Base-by-base conservation (phyloP, 352 stramenopile species). In the Halophytophthora batemanensis region DNA sequence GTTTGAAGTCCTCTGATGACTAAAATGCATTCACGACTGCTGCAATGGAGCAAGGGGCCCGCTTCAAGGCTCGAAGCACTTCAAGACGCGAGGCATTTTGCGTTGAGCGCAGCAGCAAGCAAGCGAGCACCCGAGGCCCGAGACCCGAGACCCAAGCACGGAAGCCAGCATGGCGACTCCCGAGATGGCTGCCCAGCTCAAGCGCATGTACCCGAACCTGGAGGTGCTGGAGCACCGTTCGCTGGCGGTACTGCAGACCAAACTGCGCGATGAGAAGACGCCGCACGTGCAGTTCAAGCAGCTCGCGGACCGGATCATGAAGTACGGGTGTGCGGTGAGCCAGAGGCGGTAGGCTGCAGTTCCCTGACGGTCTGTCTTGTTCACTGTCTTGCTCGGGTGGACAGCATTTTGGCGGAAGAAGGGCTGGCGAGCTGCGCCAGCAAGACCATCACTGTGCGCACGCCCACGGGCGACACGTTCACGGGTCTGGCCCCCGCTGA, bases 231-330 rank as follows among this genome's bases (percentile, higher is more conserved):
- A 81, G 56, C 74, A 83, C 63, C 72, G 65, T 45, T 69, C 74
- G 41, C 60, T 90, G 44, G 57, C 64, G 39, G 56, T 74, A 59
- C 71, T 89, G 34, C 59, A 84, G 48, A 64, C 74, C 52, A 87
- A 87, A 66, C 74, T 87, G 55, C 75, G 75, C 46, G 76, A 90
- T 50, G 46, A 69, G 45, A 66, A 55, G n/a, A 86, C 75, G 58
- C 52, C 61, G 22, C 74, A 86, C 45, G 70, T 64, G 49, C 61
- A 86, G 50, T 90, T 90, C 64, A 87, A 87, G 68, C 69, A 79
- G 53, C 86, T 78, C 49, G 66, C 78, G n/a, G 78, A 90, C 52
- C 78, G 78, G 2, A 61, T 90, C 62, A 86, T 90, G 78, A 59
- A 62, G 78, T 87, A 50, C n/a, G 17, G 58, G 61, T 22, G 29